Evolutionary conservation across 2,329 filamentous ascomycete species (phyloP).

Genomic region (Talaromyces sp.): DNA sequence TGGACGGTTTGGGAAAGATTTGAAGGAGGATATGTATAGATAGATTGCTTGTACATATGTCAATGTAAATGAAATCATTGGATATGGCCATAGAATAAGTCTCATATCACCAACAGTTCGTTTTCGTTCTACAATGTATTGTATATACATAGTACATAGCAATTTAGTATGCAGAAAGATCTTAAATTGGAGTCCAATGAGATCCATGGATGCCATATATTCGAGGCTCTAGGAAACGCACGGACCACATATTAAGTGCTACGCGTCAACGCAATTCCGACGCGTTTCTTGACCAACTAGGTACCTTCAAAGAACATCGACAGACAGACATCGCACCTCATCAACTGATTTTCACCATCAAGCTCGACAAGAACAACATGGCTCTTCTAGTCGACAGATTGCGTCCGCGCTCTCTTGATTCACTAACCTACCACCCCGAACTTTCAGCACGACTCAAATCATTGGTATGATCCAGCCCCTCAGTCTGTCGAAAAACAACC

Average conservation of each 20-base stretch:
- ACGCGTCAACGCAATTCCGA: slow-evolving; percentile 41
- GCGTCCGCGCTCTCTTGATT: slow-evolving; percentile 51
- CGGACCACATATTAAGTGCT: slow-evolving; percentile 39
- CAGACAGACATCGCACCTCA: neutral
- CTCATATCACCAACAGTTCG: neutral
- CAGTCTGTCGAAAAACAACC: too few species aligned
- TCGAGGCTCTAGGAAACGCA: slow-evolving; percentile 24
- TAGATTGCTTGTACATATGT: slow-evolving; percentile 2
- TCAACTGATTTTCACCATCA: neutral
- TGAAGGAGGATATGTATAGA: neutral
- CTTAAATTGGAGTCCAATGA: neutral
- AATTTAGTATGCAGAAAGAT: neutral
- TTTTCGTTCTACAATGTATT: neutral
- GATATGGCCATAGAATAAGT: neutral
- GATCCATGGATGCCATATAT: neutral
- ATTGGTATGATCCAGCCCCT: slow-evolving; percentile 63
- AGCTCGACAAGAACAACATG: slow-evolving; percentile 44
- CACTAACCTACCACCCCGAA: slow-evolving; percentile 81
- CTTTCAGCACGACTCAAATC: slow-evolving; percentile 84
- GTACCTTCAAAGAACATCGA: neutral
- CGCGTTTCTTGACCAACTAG: slow-evolving; percentile 31
- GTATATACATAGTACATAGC: neutral
- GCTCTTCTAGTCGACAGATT: slow-evolving; percentile 65
- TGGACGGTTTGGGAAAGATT: neutral
- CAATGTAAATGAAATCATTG: neutral